A percentile compares a stretch with the other conserved stretches of the same genome.
These are phyloP conservation scores for Lathyrus sativus DNA, from an alignment of 306 rosid genomes.

Conservation along the genomic window DNA sequence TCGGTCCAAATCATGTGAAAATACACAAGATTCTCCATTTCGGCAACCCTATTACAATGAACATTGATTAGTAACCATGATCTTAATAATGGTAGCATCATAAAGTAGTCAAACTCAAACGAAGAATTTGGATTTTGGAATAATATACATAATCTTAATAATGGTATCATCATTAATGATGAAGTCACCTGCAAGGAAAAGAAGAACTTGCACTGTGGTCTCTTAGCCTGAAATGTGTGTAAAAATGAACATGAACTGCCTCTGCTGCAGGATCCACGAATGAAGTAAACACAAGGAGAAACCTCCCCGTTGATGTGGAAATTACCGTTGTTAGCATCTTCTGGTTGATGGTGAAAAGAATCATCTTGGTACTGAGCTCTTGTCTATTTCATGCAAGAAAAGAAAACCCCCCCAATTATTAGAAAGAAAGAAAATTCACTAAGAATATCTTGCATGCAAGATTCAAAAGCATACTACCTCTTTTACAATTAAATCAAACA, in stretches of 20 bases:
- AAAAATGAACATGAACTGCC: conserved; percentile 67
- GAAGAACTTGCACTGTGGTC: conserved; percentile 72
- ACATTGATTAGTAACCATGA: conserved; percentile 30
- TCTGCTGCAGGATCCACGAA: conserved; percentile 61
- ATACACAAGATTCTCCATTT: conserved; percentile 68
- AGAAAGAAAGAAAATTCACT: conserved; percentile 5
- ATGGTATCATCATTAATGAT: conserved; percentile 22
- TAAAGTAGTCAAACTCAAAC: conserved; percentile 34
- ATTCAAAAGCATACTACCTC: conserved; percentile 62
- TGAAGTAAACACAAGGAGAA: conserved; percentile 60
- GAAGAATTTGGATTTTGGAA: conserved; percentile 11
- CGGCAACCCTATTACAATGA: conserved; percentile 72
- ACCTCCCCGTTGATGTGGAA: conserved; percentile 39
- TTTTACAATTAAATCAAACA: conserved; percentile 57
- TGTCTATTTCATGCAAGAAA: conserved; percentile 53
- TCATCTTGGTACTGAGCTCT: conserved; percentile 51
- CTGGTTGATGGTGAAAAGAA: conserved; percentile 42
- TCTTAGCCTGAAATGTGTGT: conserved; percentile 64
- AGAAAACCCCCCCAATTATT: conserved; percentile 20
- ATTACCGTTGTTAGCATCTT: conserved; percentile 33
- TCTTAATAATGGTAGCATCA: conserved; percentile 11
- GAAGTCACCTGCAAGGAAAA: conserved; percentile 67
- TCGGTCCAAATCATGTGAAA: conserved; percentile 57
- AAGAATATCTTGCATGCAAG: conserved; percentile 10
- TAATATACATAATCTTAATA: conserved; percentile 27